phyloP scores from a whole-genome alignment of 2,329 filamentous ascomycete genomes.

The Myriosclerotinia curreyana region DNA sequence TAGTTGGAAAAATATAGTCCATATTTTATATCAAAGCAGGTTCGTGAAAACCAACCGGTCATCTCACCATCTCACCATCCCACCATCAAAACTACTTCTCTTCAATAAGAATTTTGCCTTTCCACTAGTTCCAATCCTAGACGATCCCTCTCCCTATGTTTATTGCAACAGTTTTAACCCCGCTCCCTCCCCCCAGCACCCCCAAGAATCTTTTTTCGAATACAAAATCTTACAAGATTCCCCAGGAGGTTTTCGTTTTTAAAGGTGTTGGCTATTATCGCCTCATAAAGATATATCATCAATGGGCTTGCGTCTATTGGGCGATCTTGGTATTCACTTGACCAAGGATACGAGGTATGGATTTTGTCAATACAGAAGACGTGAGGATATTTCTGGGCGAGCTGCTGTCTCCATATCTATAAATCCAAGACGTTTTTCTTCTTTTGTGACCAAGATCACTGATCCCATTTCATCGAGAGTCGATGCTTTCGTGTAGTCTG shows the following conservation, averaged over 20 bases:
- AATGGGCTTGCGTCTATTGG: too few relatives aligned
- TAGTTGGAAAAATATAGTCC: background rate
- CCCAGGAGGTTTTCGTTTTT: too few relatives aligned
- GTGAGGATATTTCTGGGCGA: background rate
- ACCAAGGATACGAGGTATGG: background rate
- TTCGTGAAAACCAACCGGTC: background rate
- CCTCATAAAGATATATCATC: too few relatives aligned
- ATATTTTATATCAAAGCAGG: background rate
- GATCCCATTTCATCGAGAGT: background rate
- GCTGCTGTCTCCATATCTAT: background rate
- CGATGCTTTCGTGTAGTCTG: background rate
- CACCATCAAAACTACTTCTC: conserved; percentile 22
- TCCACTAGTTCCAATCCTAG: background rate
- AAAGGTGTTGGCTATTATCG: too few relatives aligned
- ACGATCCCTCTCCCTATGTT: background rate
- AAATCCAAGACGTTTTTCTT: background rate
- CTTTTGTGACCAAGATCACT: background rate
- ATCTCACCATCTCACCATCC: conserved; percentile 26
- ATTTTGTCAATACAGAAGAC: background rate
- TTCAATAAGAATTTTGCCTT: background rate
- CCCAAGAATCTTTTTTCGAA: too few relatives aligned
- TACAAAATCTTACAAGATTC: too few relatives aligned
- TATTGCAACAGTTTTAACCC: background rate
- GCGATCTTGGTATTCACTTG: too few relatives aligned
- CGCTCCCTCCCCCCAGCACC: too few relatives aligned